Evolutionary conservation across 2,329 filamentous ascomycete species (phyloP).

Genomic region (Esteya vermicola): DNA sequence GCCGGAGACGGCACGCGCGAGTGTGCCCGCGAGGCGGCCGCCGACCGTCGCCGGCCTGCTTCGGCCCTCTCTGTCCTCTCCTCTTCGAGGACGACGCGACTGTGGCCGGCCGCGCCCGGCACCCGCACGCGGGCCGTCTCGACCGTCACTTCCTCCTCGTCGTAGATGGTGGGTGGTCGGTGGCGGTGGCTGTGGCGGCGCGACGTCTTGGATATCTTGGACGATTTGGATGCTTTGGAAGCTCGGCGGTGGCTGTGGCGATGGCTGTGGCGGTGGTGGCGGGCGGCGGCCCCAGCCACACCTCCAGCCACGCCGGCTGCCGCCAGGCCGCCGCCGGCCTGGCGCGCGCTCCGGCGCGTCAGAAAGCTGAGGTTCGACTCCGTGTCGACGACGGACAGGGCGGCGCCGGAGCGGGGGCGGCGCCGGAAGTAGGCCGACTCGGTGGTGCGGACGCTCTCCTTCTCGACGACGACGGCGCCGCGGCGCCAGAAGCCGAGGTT

Average conservation of each 20-base stretch:
- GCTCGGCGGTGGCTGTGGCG: background rate
- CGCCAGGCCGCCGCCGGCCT: too few species aligned
- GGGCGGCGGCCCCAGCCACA: background rate
- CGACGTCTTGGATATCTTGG: background rate
- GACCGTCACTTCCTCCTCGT: background rate
- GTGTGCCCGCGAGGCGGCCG: background rate
- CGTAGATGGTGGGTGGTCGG: too few species aligned
- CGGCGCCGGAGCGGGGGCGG: too few species aligned
- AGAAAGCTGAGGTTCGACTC: conserved; percentile 12
- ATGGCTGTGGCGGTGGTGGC: background rate
- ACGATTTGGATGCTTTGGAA: background rate
- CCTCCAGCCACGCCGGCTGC: too few species aligned
- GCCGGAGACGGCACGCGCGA: background rate
- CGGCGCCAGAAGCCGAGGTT: background rate
- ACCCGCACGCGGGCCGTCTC: background rate
- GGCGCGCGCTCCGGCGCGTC: conserved; percentile 8
- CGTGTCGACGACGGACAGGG: conserved; percentile 7
- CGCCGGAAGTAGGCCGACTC: background rate
- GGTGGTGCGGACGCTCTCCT: background rate
- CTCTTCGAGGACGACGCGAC: background rate
- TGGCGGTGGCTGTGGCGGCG: too few species aligned
- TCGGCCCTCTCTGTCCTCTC: background rate
- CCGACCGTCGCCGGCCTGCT: background rate
- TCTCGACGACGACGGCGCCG: conserved; percentile 6
- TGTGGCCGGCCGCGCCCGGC: too few species aligned